Conservation (phyloP, 106 monocot genomes). For the Acorus calamus region DNA sequence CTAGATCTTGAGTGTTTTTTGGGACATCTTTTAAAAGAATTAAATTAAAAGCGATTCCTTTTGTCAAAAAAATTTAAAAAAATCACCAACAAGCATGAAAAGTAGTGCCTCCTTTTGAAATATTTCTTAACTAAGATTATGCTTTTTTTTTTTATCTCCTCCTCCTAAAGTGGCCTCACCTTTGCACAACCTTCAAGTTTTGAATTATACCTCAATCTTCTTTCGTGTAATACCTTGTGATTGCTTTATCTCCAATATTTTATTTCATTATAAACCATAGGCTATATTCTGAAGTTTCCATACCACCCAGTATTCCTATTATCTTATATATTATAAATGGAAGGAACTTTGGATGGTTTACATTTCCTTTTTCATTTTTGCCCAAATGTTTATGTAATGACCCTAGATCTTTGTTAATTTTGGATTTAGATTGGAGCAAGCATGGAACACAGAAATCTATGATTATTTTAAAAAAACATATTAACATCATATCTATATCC, state of each 20-base stretch:
- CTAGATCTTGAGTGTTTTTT: slow-evolving; percentile 19
- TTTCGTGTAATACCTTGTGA: neutral
- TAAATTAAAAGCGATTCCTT: slow-evolving; percentile 12
- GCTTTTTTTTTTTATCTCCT: slow-evolving; percentile 11
- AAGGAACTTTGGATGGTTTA: too few relatives aligned
- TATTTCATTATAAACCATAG: neutral
- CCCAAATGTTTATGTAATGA: too few relatives aligned
- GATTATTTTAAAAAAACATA: too few relatives aligned
- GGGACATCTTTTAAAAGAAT: too few relatives aligned
- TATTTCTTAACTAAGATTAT: slow-evolving; percentile 34
- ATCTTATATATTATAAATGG: too few relatives aligned
- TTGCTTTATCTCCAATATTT: slow-evolving; percentile 9
- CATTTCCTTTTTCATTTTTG: too few relatives aligned
- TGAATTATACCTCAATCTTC: slow-evolving; percentile 29
- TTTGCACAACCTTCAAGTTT: slow-evolving; percentile 43
- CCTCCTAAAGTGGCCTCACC: slow-evolving; percentile 42
- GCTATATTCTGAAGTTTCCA: too few relatives aligned
- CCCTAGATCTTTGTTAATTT: too few relatives aligned
- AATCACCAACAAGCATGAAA: slow-evolving; percentile 46
- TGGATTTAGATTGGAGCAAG: too few relatives aligned
- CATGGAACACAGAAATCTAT: too few relatives aligned
- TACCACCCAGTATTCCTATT: too few relatives aligned
- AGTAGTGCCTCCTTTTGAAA: slow-evolving; percentile 33
- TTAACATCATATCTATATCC: too few relatives aligned
- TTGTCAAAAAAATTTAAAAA: slow-evolving; percentile 15